A percentile compares a stretch with the other conserved stretches of the same genome.
Conservation (phyloP, 1,284 basidiomycete genomes). For the Cryptococcus sp. region DNA sequence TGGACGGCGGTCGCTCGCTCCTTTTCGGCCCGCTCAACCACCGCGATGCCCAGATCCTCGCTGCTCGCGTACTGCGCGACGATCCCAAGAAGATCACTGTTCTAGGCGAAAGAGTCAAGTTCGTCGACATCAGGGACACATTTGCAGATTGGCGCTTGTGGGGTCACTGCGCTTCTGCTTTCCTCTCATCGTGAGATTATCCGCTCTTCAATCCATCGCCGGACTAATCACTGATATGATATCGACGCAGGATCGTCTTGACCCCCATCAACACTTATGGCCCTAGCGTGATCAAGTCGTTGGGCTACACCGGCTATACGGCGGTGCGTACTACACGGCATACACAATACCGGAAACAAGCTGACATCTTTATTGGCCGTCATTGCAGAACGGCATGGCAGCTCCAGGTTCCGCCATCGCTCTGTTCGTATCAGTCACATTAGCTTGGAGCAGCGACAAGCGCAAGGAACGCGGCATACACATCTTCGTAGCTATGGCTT, state of each 20-base stretch:
- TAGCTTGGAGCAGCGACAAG: slow-evolving; percentile 18
- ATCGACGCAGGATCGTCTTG: slow-evolving; percentile 15
- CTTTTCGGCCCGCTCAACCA: slow-evolving; percentile 8
- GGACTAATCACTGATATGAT: not conserved
- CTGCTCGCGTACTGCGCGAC: slow-evolving; percentile 12
- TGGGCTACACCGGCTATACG: slow-evolving; percentile 24
- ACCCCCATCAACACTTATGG: slow-evolving; percentile 28
- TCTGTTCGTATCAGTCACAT: slow-evolving; percentile 19
- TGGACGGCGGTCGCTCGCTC: slow-evolving; percentile 19
- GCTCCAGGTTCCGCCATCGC: slow-evolving; percentile 25
- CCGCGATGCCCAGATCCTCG: slow-evolving; percentile 16
- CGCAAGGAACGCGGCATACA: slow-evolving; percentile 19
- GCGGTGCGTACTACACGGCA: slow-evolving; percentile 7
- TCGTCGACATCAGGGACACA: slow-evolving; percentile 20
- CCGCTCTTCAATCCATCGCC: not conserved
- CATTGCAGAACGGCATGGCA: slow-evolving; percentile 22
- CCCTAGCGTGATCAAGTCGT: slow-evolving; percentile 18
- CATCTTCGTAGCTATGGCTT: slow-evolving; percentile 21
- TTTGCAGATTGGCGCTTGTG: slow-evolving; percentile 22
- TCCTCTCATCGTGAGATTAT: slow-evolving; percentile 24
- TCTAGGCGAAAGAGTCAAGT: slow-evolving; percentile 2
- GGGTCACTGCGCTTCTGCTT: slow-evolving; percentile 21
- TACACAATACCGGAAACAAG: not conserved
- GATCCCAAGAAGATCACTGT: slow-evolving; percentile 18
- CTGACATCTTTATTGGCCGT: not conserved